These are phyloP conservation scores for Carallia pectinifolia DNA, from an alignment of 345 rosid genomes.

Conservation along the genomic window DNA sequence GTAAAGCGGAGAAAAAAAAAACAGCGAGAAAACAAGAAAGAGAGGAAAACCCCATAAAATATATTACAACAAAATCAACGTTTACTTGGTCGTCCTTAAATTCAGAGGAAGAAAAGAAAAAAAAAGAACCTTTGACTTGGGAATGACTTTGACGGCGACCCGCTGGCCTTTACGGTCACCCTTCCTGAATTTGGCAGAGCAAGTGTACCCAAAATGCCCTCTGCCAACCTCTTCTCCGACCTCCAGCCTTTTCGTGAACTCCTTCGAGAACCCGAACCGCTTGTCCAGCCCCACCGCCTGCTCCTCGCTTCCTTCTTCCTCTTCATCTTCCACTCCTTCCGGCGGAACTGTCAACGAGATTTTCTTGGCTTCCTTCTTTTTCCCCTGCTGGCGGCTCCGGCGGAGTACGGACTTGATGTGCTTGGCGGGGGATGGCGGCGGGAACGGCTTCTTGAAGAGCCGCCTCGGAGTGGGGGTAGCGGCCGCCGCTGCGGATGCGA, in stretches of 20 bases:
- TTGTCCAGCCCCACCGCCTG: slow-evolving; percentile 66
- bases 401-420: slow-evolving; percentile 75
- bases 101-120: not conserved
- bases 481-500: slow-evolving; percentile 55
- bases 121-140: slow-evolving; percentile 72
- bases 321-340: slow-evolving; percentile 44
- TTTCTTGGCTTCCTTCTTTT: slow-evolving; percentile 43
- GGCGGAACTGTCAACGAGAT: slow-evolving; percentile 30
- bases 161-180: slow-evolving; percentile 80
- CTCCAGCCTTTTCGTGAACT: slow-evolving; percentile 59
- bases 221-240: slow-evolving; percentile 88
- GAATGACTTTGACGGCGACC: slow-evolving; percentile 94
- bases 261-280: slow-evolving; percentile 86
- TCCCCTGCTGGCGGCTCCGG: slow-evolving; percentile 46
- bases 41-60: too few species aligned
- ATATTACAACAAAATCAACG: too few species aligned
- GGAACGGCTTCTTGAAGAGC: slow-evolving; percentile 71
- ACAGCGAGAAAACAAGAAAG: too few species aligned
- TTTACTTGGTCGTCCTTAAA: too few species aligned
- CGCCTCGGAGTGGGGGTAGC: slow-evolving; percentile 68
- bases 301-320: slow-evolving; percentile 43
- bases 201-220: slow-evolving; percentile 98
- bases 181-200: slow-evolving; percentile 87
- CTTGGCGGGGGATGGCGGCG: slow-evolving; percentile 95
- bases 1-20: too few species aligned